Conservation (phyloP, 2,329 filamentous ascomycete species). For the Myriosclerotinia curreyana region DNA sequence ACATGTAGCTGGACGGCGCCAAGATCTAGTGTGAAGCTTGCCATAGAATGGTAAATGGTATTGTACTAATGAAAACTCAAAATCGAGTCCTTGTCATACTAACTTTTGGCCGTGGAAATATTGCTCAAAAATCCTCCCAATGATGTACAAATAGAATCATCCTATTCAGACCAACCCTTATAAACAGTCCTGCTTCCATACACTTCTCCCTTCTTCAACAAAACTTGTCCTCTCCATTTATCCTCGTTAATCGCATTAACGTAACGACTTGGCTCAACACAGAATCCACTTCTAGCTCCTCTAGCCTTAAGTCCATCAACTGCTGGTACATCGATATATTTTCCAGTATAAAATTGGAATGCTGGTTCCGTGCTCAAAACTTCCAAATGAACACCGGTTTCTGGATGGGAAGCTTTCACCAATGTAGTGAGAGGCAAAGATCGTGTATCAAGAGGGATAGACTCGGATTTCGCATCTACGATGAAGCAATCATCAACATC, state of each 20-base stretch:
- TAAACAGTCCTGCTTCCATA: constrained; percentile 84
- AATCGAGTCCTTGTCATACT: background rate
- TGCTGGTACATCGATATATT: constrained; percentile 74
- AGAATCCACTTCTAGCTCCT: constrained; percentile 72
- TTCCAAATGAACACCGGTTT: constrained; percentile 75
- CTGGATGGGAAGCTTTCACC: constrained; percentile 69
- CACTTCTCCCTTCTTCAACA: constrained; percentile 79
- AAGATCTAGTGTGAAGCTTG: background rate
- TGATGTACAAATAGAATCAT: background rate
- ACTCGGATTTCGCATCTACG: constrained; percentile 45
- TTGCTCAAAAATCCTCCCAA: constrained; percentile 8
- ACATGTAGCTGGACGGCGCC: background rate
- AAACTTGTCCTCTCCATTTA: constrained; percentile 73
- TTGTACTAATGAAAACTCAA: background rate
- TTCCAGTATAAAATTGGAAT: constrained; percentile 96
- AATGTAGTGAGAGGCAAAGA: constrained; percentile 61
- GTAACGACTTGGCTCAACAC: constrained; percentile 86
- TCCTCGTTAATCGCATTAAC: constrained; percentile 83
- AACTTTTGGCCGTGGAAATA: constrained; percentile 7
- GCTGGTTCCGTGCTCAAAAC: constrained; percentile 89
- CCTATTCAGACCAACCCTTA: constrained; percentile 69
- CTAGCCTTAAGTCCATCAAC: constrained; percentile 61
- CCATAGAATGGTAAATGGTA: constrained; percentile 2
- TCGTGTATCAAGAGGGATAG: constrained; percentile 51
- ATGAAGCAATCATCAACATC: constrained; percentile 91